Percentiles rank a stretch among this genome's conserved stretches.
Evolutionary conservation across 768 basidiomycete genomes (phyloP).

Genomic region (Sporobolomyces pararoseus): DNA sequence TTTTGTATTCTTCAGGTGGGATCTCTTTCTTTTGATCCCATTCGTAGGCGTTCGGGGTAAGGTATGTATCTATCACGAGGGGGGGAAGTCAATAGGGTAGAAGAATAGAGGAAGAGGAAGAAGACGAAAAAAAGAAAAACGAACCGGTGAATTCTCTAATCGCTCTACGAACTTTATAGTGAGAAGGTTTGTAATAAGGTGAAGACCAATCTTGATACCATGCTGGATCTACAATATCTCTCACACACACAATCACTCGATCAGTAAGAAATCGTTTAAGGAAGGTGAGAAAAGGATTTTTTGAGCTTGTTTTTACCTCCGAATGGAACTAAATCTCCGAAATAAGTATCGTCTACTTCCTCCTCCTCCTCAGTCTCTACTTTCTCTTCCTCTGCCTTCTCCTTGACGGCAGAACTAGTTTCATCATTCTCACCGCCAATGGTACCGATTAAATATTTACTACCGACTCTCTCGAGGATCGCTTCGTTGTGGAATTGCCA

Average conservation of each 20-base stretch:
- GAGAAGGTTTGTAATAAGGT: constrained; percentile 43
- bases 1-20: constrained; percentile 30
- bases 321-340: constrained; percentile 37
- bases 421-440: constrained; percentile 18
- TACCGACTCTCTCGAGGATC: constrained; percentile 28
- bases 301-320: constrained; percentile 3
- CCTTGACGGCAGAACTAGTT: too few relatives aligned
- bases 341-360: constrained; percentile 30
- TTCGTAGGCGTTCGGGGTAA: constrained; percentile 25
- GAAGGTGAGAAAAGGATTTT: not conserved
- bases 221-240: constrained; percentile 27
- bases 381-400: not conserved
- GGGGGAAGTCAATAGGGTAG: not conserved
- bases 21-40: constrained; percentile 37
- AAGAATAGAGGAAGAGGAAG: not conserved
- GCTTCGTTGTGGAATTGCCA: constrained; percentile 32
- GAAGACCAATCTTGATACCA: constrained; percentile 34
- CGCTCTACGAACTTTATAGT: constrained; percentile 36
- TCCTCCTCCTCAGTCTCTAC: constrained; percentile 12
- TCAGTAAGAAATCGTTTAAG: not conserved
- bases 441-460: constrained; percentile 27
- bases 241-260: not conserved
- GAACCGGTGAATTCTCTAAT: constrained; percentile 41
- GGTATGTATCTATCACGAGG: constrained; percentile 21
- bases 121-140: too few relatives aligned